Conservation (phyloP, 1,139 yeast genomes). For the Diutina rugosa region DNA sequence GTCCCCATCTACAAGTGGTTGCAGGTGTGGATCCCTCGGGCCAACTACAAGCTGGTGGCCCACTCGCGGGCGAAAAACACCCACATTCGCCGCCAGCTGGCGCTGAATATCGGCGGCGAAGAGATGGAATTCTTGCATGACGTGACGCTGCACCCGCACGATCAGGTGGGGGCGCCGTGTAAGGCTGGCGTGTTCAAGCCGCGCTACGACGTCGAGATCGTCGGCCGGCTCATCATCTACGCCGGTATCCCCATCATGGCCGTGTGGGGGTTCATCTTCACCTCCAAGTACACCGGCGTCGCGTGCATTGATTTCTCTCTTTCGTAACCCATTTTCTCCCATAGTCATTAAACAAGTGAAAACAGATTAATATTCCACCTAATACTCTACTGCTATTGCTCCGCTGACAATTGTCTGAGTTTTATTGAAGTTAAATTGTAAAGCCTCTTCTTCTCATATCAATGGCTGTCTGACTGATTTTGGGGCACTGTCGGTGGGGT, state of each 20-base stretch:
- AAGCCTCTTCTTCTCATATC: not conserved
- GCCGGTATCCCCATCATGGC: constrained; percentile 52
- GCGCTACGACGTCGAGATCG: constrained; percentile 60
- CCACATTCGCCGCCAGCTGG: constrained; percentile 26
- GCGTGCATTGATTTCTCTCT: not conserved
- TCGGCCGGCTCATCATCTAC: constrained; percentile 62
- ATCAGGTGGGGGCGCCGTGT: not conserved
- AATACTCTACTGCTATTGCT: too few species aligned
- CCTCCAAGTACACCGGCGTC: not conserved
- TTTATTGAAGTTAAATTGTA: not conserved
- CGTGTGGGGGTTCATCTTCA: constrained; percentile 23
- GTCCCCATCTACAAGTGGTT: constrained; percentile 33
- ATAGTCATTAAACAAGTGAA: not conserved
- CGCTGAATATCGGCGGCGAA: constrained; percentile 22
- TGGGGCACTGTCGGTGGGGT: too few species aligned
- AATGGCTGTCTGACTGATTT: not conserved
- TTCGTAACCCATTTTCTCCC: not conserved
- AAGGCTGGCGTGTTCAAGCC: constrained; percentile 31
- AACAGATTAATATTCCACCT: too few species aligned
- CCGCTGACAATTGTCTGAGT: too few species aligned
- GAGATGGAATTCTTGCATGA: constrained; percentile 20
- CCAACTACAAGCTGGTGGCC: constrained; percentile 29
- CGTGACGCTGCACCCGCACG: not conserved
- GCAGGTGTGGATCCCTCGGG: constrained; percentile 31
- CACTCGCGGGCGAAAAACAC: constrained; percentile 20